Evolutionary conservation across 495 filamentous ascomycete genomes (phyloP), one percentile per base, ranked within the genome.

Genomic region (Lasiosphaeria miniovina): DNA sequence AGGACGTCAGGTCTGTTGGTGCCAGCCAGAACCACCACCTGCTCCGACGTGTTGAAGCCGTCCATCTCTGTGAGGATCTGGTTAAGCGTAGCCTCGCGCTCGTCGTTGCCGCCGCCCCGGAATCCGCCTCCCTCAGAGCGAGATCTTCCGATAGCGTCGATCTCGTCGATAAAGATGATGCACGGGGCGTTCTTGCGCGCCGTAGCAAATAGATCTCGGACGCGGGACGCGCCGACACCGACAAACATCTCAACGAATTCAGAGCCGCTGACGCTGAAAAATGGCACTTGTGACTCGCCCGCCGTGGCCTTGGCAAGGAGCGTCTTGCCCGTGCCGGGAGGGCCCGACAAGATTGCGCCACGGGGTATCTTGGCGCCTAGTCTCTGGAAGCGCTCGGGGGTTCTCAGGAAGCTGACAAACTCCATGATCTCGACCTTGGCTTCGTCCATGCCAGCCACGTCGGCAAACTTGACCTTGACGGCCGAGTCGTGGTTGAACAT

Each of bases 211-310:
- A 98, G 82, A 74, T 98, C 94, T 68, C 94, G 85, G 46, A 98
- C 94, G 69, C 94, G 85, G 9, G 91, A 96, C 38, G 94, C 89
- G 76, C 94, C 94, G 54, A 98, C 94, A 82, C 94, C 94, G 46
- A 98, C 94, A 66, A 98, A 98, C 92, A 98, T 98, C 75, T 98
- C 94, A 43, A 98, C 92, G 65, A 98, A 98, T 68, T 98, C 94
- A 31, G 94, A 98, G 67, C 94, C 94, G 74, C 91, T 96, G 73
- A 98, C 95, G 67, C 87, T 96, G 82, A 90, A 98, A 82, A 98
- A 98, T 12, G 94, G 94, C 33, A 98, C 94, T 45, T 88, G 84
- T n/a, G 94, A 96, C 75, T 98, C 94, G 68, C 94, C 94, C 41
- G 94, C 94, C 9, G 94, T 98, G 32, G 94, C 94, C 77, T 98